Conservation (phyloP, 352 stramenopile species). For the Phytopythium litorale region DNA sequence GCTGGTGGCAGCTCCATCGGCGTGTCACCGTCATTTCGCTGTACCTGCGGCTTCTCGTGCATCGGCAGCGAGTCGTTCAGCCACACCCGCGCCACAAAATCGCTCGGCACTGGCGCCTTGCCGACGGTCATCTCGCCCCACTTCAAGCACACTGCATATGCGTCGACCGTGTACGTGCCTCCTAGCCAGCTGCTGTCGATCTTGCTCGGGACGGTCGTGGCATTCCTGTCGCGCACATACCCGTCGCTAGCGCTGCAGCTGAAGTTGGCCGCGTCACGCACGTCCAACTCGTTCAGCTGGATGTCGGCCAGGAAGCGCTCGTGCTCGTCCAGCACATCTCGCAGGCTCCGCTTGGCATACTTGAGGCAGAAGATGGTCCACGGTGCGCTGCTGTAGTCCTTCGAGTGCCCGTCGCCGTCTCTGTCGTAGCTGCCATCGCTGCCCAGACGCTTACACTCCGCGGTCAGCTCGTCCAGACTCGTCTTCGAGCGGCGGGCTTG, state of each 20-base stretch:
- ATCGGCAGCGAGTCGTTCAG: constrained; percentile 33
- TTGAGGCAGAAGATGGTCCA: constrained; percentile 45
- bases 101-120: constrained; percentile 7
- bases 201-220: constrained; percentile 30
- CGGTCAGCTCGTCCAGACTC: constrained; percentile 28
- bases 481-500: constrained; percentile 19
- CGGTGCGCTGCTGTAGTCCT: constrained; percentile 34
- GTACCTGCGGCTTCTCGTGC: constrained; percentile 25
- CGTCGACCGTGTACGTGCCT: constrained; percentile 18
- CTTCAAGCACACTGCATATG: constrained; percentile 34
- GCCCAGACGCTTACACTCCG: constrained; percentile 15
- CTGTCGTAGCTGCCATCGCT: constrained; percentile 20
- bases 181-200: constrained; percentile 29
- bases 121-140: constrained; percentile 15
- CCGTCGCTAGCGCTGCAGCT: constrained; percentile 13
- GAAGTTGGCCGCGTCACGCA: constrained; percentile 19
- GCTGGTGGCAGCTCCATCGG: constrained; percentile 1
- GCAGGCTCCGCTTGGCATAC: constrained; percentile 22
- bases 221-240: constrained; percentile 25
- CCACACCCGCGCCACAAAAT: constrained; percentile 39
- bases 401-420: constrained; percentile 42
- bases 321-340: constrained; percentile 18
- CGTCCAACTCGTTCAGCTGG: constrained; percentile 32
- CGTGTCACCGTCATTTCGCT: constrained; percentile 7
- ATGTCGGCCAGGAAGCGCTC: constrained; percentile 24